These are phyloP conservation scores for Erythrophleum ivorense DNA, from an alignment of 331 rosid species.

Conservation along the genomic window DNA sequence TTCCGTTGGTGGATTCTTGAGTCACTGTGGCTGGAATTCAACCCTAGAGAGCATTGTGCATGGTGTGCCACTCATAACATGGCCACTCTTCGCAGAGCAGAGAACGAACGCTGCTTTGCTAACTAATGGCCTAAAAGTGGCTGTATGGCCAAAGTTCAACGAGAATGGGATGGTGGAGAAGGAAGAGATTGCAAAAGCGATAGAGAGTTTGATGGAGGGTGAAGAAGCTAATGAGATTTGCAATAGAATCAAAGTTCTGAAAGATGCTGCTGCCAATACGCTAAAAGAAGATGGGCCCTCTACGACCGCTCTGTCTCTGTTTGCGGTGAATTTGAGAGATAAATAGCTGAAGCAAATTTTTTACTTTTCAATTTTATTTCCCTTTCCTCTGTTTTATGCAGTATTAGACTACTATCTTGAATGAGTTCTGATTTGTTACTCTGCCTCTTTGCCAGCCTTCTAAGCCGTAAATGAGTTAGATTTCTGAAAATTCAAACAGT, in stretches of 20 bases:
- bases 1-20: neutral
- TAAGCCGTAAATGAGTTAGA: too few relatives aligned
- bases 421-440: too few relatives aligned
- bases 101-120: neutral
- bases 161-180: neutral
- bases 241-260: neutral
- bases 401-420: too few relatives aligned
- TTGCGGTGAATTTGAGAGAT: neutral
- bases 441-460: too few relatives aligned
- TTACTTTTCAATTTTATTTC: too few relatives aligned
- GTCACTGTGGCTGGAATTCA: slow-evolving; percentile 2
- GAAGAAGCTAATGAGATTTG: neutral
- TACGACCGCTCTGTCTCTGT: neutral
- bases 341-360: too few relatives aligned
- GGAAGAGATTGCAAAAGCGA: neutral
- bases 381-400: too few relatives aligned
- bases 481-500: too few relatives aligned
- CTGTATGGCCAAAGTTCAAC: neutral
- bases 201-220: neutral
- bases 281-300: neutral
- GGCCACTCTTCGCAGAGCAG: slow-evolving; percentile 14
- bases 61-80: neutral
- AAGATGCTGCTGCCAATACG: neutral
- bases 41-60: neutral
- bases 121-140: neutral